phyloP scores from a whole-genome alignment of 73 alveolate species.

The Paramecium tetraurelia region DNA sequence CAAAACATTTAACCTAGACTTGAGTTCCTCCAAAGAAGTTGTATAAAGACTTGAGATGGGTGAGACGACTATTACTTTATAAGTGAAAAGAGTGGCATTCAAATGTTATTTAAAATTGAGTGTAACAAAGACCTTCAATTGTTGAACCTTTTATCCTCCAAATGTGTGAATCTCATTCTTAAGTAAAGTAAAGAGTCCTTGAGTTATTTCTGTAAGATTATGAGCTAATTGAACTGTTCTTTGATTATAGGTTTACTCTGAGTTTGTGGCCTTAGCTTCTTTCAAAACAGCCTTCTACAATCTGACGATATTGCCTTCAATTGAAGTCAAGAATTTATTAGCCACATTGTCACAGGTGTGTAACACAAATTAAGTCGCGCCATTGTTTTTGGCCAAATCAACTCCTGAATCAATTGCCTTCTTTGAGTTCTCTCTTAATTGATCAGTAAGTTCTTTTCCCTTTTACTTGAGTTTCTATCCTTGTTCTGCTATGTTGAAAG shows the following conservation, averaged over 20 bases:
- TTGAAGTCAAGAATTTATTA: not conserved
- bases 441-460: not conserved
- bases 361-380: not conserved
- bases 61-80: not conserved
- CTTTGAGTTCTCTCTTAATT: not conserved
- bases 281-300: not conserved
- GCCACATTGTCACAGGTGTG: not conserved
- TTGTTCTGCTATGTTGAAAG: not conserved
- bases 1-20: not conserved
- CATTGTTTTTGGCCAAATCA: not conserved
- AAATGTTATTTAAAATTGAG: not conserved
- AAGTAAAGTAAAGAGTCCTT: not conserved
- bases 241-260: not conserved
- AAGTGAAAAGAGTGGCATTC: not conserved
- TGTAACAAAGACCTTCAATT: not conserved
- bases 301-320: not conserved
- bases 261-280: not conserved
- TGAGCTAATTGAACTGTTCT: not conserved
- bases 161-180: not conserved
- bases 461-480: constrained; percentile 3
- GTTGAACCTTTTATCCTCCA: not conserved
- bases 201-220: not conserved
- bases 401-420: not conserved
- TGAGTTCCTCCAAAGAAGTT: not conserved
- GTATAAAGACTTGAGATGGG: not conserved